These are phyloP conservation scores for Blastobotrys buckinghamii DNA, from an alignment of 1,139 yeast species.

Conservation along the genomic window DNA sequence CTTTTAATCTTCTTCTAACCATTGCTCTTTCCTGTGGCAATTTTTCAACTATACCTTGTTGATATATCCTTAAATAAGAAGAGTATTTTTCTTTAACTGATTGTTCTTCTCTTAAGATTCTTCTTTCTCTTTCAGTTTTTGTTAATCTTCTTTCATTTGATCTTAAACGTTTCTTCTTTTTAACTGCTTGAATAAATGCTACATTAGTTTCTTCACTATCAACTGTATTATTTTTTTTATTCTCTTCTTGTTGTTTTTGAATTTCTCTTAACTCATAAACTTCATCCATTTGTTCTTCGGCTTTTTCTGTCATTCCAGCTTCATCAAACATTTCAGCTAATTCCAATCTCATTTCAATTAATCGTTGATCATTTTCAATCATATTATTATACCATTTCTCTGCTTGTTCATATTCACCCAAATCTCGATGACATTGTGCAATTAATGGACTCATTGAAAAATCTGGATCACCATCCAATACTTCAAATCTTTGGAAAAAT, in stretches of 20 bases:
- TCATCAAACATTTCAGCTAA: slow-evolving; percentile 73
- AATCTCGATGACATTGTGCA: slow-evolving; percentile 73
- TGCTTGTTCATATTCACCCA: slow-evolving; percentile 66
- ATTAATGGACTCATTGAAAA: slow-evolving; percentile 39
- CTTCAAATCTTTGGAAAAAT: slow-evolving; percentile 46
- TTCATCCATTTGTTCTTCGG: slow-evolving; percentile 29
- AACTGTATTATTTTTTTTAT: slow-evolving; percentile 20
- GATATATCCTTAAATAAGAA: slow-evolving; percentile 51
- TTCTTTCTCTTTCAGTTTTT: slow-evolving; percentile 53
- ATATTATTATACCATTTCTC: slow-evolving; percentile 58
- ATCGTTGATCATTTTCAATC: slow-evolving; percentile 47
- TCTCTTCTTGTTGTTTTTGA: slow-evolving; percentile 6
- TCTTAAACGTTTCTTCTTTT: slow-evolving; percentile 1
- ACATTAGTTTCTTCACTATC: slow-evolving; percentile 1
- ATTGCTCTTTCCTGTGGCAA: slow-evolving; percentile 55
- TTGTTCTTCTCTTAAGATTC: slow-evolving; percentile 52
- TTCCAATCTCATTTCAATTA: slow-evolving; percentile 67
- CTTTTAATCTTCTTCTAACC: slow-evolving; percentile 84
- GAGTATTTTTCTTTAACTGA: slow-evolving; percentile 60
- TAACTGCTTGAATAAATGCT: slow-evolving; percentile 4
- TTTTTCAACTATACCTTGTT: slow-evolving; percentile 47
- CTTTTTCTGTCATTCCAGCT: slow-evolving; percentile 62
- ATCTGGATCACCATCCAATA: slow-evolving; percentile 12
- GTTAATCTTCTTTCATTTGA: slow-evolving; percentile 16
- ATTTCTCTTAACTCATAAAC: slow-evolving; percentile 21